A percentile compares a stretch with the other conserved stretches of the same genome.
Evolutionary conservation across 345 rosid genomes (phyloP).

Genomic region (Populus deltoides): DNA sequence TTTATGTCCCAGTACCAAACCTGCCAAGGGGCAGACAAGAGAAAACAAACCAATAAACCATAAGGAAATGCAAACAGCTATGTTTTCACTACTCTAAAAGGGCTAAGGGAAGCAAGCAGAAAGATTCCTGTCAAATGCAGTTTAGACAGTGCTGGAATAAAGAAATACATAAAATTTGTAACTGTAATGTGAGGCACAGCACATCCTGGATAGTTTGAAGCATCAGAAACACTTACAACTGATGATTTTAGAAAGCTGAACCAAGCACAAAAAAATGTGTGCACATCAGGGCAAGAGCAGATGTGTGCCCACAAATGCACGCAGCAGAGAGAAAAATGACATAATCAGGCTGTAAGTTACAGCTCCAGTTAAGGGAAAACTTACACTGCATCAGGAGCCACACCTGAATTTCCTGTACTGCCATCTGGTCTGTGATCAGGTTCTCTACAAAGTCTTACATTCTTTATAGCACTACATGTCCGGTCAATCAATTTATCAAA

Average conservation of each 20-base stretch:
- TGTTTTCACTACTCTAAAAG: not conserved
- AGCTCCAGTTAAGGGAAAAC: conserved; percentile 10
- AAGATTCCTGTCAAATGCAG: not conserved
- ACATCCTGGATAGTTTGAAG: not conserved
- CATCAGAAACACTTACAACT: not conserved
- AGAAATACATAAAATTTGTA: not conserved
- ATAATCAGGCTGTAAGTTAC: not conserved
- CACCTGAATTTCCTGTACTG: conserved; percentile 63
- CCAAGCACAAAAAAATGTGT: not conserved
- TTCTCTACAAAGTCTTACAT: conserved; percentile 84
- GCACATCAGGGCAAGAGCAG: not conserved
- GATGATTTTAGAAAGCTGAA: not conserved
- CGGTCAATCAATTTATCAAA: conserved; percentile 86
- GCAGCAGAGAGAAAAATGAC: not conserved
- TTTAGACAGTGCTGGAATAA: not conserved
- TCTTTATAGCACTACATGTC: conserved; percentile 80
- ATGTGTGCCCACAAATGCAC: not conserved
- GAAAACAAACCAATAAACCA: not conserved
- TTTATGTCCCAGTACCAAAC: not conserved
- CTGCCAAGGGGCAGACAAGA: not conserved
- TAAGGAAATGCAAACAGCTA: not conserved
- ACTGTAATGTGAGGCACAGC: not conserved
- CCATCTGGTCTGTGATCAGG: conserved; percentile 82
- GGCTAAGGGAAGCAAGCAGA: not conserved
- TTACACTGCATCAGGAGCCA: conserved; percentile 99